A percentile compares a stretch with the other conserved stretches of the same genome.
These are phyloP conservation scores for Xylaria sp. DNA, from an alignment of 2,329 filamentous ascomycete genomes.

Conservation along the genomic window DNA sequence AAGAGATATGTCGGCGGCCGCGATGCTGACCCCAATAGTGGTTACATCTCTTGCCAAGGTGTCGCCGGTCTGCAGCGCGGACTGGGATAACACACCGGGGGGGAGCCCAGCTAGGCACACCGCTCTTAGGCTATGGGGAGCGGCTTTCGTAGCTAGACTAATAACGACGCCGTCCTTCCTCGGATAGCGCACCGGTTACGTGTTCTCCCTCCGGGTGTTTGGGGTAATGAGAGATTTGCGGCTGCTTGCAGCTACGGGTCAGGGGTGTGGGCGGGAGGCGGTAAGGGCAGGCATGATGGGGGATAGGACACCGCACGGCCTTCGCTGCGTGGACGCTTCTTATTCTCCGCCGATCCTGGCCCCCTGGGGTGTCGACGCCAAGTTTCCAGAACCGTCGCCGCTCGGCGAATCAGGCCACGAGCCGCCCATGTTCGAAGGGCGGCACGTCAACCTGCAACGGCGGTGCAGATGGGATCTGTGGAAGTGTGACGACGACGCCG, in stretches of 20 bases:
- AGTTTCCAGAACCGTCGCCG: neutral
- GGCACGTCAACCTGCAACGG: neutral
- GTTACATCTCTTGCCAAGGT: neutral
- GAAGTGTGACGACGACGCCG: too few relatives aligned
- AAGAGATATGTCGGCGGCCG: neutral
- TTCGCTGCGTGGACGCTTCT: neutral
- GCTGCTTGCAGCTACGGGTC: neutral
- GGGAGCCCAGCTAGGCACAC: neutral
- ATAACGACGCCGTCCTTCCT: neutral
- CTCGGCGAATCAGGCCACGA: neutral
- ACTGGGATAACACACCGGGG: neutral
- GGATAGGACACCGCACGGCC: too few relatives aligned
- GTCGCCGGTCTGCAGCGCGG: neutral
- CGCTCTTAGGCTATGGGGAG: neutral
- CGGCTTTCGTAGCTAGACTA: neutral
- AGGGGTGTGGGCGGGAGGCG: neutral
- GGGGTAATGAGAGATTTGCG: neutral
- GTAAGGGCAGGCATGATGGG: neutral
- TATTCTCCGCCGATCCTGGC: neutral
- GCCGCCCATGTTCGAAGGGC: neutral
- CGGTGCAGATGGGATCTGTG: neutral
- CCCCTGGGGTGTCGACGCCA: neutral
- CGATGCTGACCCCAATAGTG: neutral
- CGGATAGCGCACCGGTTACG: neutral
- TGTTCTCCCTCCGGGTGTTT: neutral